Conservation (phyloP, 192 early-diverging fungal genomes). For the Pilaira anomala region DNA sequence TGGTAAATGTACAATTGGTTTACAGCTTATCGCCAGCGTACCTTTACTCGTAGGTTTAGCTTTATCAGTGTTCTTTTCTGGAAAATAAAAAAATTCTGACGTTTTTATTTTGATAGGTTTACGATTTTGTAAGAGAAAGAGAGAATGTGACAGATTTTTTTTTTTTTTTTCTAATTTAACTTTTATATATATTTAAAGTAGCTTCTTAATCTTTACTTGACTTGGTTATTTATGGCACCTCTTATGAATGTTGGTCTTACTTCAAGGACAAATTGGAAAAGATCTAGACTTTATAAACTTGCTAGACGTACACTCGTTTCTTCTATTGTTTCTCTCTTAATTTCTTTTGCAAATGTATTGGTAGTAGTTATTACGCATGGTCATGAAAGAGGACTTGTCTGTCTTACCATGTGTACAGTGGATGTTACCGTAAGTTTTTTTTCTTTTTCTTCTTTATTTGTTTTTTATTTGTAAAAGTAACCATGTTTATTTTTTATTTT, state of each 20-base stretch:
- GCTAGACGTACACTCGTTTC: constrained; percentile 46
- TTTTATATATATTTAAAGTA: no score
- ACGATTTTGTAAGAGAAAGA: constrained; percentile 42
- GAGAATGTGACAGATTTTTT: neutral
- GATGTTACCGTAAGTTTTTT: constrained; percentile 44
- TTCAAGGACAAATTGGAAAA: constrained; percentile 27
- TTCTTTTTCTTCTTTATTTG: neutral
- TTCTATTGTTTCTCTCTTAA: constrained; percentile 40
- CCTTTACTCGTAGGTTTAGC: constrained; percentile 37
- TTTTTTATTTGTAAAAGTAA: neutral
- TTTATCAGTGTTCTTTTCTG: neutral
- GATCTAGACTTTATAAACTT: constrained; percentile 27
- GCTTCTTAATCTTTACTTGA: constrained; percentile 38
- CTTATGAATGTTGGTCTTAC: constrained; percentile 22
- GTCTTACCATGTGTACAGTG: constrained; percentile 48
- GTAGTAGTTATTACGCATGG: constrained; percentile 43
- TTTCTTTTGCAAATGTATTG: constrained; percentile 44
- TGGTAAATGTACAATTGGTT: constrained; percentile 35
- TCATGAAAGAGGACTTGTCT: constrained; percentile 48
- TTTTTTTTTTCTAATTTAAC: neutral
- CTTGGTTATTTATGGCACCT: constrained; percentile 36
- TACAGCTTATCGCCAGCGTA: constrained; percentile 30
- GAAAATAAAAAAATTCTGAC: no score
- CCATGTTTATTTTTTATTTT: neutral
- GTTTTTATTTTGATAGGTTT: constrained; percentile 18